Conservation (phyloP, 1,284 basidiomycete genomes). For the Wallemia ichthyophaga region DNA sequence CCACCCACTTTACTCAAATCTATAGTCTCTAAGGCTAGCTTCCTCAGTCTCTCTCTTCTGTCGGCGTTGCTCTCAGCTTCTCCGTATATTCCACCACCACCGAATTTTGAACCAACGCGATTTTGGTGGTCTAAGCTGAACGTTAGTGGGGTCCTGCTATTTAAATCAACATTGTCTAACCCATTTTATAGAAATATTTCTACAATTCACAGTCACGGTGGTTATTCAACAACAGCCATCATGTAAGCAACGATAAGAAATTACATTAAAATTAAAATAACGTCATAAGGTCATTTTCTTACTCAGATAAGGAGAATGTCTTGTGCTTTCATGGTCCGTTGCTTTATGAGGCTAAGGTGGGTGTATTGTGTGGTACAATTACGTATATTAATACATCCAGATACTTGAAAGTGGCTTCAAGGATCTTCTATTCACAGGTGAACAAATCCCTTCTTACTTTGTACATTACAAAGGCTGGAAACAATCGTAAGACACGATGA, state of each 20-base stretch:
- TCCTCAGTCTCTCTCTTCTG: conserved; percentile 70
- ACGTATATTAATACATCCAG: not conserved
- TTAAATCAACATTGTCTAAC: too few relatives aligned
- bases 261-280: too few relatives aligned
- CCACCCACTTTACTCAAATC: conserved; percentile 56
- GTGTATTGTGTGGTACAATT: conserved; percentile 6
- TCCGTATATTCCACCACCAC: conserved; percentile 23
- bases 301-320: conserved; percentile 37
- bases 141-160: too few relatives aligned
- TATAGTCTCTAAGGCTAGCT: conserved; percentile 84
- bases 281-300: conserved; percentile 9
- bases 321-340: conserved; percentile 82
- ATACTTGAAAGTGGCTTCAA: not conserved
- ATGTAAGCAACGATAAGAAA: too few relatives aligned
- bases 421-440: conserved; percentile 18
- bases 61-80: conserved; percentile 84
- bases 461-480: conserved; percentile 99
- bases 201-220: too few relatives aligned
- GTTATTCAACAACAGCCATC: too few relatives aligned
- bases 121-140: conserved; percentile 14
- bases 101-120: conserved; percentile 13
- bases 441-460: conserved; percentile 52
- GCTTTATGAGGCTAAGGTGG: conserved; percentile 68
- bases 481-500: conserved; percentile 39
- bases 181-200: too few relatives aligned